A percentile compares a stretch with the other conserved stretches of the same genome.
Evolutionary conservation across 352 stramenopile genomes (phyloP).

Genomic region (Nothophytophthora sp.): DNA sequence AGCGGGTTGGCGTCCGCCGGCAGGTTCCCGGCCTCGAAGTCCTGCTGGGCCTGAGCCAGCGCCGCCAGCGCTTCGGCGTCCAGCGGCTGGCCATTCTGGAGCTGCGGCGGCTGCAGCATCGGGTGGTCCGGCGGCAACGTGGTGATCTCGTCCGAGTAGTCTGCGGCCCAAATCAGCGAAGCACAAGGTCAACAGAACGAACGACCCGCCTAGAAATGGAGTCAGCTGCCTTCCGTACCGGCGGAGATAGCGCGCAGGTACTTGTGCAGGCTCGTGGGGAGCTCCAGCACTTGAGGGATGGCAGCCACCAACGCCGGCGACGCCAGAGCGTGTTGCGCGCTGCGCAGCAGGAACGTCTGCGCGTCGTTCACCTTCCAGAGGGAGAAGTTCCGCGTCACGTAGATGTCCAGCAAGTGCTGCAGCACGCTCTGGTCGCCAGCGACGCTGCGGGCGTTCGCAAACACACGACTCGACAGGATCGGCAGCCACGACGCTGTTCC

Average conservation of each 20-base stretch:
- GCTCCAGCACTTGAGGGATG: conserved; percentile 58
- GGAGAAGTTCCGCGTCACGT: conserved; percentile 74
- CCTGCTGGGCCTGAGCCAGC: conserved; percentile 57
- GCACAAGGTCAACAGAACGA: not conserved
- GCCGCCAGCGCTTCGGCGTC: conserved; percentile 56
- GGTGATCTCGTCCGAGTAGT: conserved; percentile 89
- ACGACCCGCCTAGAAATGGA: too few relatives aligned
- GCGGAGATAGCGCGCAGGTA: conserved; percentile 66
- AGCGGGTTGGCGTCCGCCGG: conserved; percentile 80
- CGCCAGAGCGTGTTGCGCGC: conserved; percentile 64
- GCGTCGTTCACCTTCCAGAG: conserved; percentile 86
- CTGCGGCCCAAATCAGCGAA: conserved; percentile 16
- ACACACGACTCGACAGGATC: conserved; percentile 71
- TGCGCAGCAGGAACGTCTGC: conserved; percentile 66
- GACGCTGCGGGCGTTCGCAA: conserved; percentile 70
- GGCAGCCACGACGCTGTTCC: conserved; percentile 64
- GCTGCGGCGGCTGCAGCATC: conserved; percentile 77
- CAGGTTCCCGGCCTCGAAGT: conserved; percentile 69
- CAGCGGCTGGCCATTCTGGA: conserved; percentile 62
- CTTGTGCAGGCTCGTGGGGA: conserved; percentile 63
- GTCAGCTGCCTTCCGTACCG: conserved; percentile 54
- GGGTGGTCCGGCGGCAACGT: conserved; percentile 81
- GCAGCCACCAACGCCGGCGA: conserved; percentile 48
- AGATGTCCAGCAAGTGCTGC: conserved; percentile 80
- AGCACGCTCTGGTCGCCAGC: conserved; percentile 55